Evolutionary conservation across 768 basidiomycete genomes (phyloP), one percentile per base, ranked within the genome.

Genomic region (Trametopsis cervina): DNA sequence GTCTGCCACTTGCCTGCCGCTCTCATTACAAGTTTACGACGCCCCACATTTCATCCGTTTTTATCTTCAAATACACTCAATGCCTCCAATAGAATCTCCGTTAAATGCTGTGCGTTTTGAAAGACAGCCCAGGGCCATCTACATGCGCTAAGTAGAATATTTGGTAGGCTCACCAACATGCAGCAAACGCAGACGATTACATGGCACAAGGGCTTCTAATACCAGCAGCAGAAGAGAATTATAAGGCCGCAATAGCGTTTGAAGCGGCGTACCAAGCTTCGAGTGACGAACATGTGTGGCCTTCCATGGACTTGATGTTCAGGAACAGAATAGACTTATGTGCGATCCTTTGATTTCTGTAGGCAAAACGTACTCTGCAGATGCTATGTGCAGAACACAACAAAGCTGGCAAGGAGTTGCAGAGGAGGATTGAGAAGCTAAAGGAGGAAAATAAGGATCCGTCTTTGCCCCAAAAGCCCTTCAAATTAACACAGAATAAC

Each of bases 361-460:
- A 91, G 89, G 80, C 87, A 22, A 89, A 84, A 62, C 75, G 84
- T 15, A 91, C 88, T 0, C 66, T 92, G 44, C 72, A 77, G 24
- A 80, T 88, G 74, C 69, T 92, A 10, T 76, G 82, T 65, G 81
- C 80, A 47, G 83, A 91, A 47, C 88, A 91, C 54, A 63, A 63
- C 52, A 89, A 83, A 60, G 76, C 81, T 0, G 78, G 68, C 7
- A 82, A 80, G 60, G 89, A 90, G 43, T 69, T 89, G 0, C 78
- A 85, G 55, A 69, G 85, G 43, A 80, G 72, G 57, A 81, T 91
- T 25, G 73, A 79, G 12, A 84, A 86, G 55, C 69, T 89, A 29
- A 76, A 74, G 38, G 78, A 81, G 54, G 86, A 91, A 51, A 83
- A 85, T 35, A 82, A 86, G 57, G 87, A 91, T 57, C 89, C 89